Percentiles rank a stretch among this genome's conserved stretches.
These are phyloP conservation scores for Globomyces pollinis-pini DNA, from an alignment of 192 early-diverging fungal species.

Conservation along the genomic window DNA sequence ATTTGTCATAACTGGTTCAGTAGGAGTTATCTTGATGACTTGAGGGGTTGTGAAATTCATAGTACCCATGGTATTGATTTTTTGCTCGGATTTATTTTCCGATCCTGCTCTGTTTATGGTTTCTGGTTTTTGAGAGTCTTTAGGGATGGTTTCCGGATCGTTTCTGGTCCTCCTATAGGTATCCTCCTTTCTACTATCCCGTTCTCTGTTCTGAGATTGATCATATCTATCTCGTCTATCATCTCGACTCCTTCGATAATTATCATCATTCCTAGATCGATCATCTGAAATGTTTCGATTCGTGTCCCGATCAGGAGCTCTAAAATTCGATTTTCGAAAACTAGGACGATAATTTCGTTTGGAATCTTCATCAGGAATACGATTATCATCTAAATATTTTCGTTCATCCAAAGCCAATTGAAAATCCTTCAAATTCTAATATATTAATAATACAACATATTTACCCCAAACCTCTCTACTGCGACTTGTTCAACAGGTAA, in stretches of 20 bases:
- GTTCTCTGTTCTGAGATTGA: too few species aligned
- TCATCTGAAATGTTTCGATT: not conserved
- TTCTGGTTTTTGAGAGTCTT: too few species aligned
- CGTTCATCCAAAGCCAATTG: constrained; percentile 59
- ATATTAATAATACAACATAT: too few species aligned
- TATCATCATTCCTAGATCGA: not conserved
- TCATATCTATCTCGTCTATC: not conserved
- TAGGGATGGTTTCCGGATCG: not conserved
- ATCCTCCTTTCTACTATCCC: not conserved
- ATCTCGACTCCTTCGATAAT: not conserved
- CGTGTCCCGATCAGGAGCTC: constrained; percentile 8
- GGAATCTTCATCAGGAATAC: not conserved
- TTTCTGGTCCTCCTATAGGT: not conserved
- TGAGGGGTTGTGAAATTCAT: too few species aligned
- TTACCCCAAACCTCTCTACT: constrained; percentile 65
- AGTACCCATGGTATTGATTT: too few species aligned
- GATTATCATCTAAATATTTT: constrained; percentile 47
- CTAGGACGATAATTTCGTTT: not conserved
- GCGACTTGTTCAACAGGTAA: constrained; percentile 56
- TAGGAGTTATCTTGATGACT: too few species aligned
- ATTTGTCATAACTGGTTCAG: constrained; percentile 29
- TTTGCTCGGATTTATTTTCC: too few species aligned
- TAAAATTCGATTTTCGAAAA: constrained; percentile 10
- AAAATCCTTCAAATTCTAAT: constrained; percentile 57
- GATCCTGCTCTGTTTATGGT: too few species aligned